phyloP scores from a whole-genome alignment of 106 monocot species.

The Dioscorea alata region DNA sequence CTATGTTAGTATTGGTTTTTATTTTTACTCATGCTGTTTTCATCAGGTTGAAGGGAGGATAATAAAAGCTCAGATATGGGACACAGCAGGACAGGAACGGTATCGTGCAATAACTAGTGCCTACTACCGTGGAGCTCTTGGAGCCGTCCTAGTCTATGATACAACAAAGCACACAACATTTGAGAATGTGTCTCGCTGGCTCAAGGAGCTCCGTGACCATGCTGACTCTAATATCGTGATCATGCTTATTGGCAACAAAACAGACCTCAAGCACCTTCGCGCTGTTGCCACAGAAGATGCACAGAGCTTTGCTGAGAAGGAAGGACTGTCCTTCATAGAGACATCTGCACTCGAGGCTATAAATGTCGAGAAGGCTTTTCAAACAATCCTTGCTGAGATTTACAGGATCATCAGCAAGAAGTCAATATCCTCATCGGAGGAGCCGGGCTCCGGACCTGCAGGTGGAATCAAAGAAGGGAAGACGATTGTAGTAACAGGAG shows the following conservation, averaged over 20 bases:
- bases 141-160: constrained; percentile 39
- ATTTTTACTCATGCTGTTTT: not conserved
- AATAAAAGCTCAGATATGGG: constrained; percentile 47
- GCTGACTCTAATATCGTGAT: constrained; percentile 48
- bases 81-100: constrained; percentile 45
- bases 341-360: constrained; percentile 41
- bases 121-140: constrained; percentile 44
- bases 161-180: constrained; percentile 32
- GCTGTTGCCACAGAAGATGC: constrained; percentile 42
- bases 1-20: no score
- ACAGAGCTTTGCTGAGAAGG: constrained; percentile 42
- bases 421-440: constrained; percentile 20
- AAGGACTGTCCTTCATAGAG: constrained; percentile 39
- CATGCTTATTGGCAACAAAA: constrained; percentile 50
- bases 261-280: constrained; percentile 43
- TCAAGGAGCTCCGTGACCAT: constrained; percentile 47
- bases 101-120: constrained; percentile 49
- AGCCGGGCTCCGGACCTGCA: constrained; percentile 3
- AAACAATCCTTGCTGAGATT: constrained; percentile 34
- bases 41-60: constrained; percentile 33
- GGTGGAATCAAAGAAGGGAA: constrained; percentile 34
- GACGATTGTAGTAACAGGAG: constrained; percentile 21
- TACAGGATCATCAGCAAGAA: constrained; percentile 48
- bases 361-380: constrained; percentile 45
- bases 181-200: constrained; percentile 44